A percentile compares a stretch with the other conserved stretches of the same genome.
Conservation (phyloP, 2,329 filamentous ascomycete species). For the Trichoderma lentiforme region DNA sequence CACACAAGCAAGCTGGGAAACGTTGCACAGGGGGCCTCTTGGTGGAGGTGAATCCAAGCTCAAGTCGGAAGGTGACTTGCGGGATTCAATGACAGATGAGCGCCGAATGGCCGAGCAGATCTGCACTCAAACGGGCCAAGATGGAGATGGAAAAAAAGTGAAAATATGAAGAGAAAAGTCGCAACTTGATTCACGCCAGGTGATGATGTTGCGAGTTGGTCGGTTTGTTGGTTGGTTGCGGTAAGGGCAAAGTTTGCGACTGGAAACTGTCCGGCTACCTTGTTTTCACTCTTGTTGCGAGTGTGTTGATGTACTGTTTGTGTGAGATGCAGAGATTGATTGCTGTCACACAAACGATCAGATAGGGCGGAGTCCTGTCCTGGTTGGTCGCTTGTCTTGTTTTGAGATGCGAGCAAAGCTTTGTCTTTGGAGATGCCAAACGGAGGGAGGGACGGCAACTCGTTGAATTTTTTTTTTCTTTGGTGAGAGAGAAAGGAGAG, state of each 20-base stretch:
- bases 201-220: not conserved
- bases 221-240: not conserved
- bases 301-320: not conserved
- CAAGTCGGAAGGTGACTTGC: slow-evolving; percentile 20
- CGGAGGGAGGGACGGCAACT: not conserved
- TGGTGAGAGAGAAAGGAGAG: not conserved
- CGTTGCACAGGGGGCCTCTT: slow-evolving; percentile 12
- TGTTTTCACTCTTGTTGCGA: not conserved
- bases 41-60: slow-evolving; percentile 18
- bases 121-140: not conserved
- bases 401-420: not conserved
- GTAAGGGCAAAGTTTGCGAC: not conserved
- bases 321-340: slow-evolving; percentile 1
- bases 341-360: slow-evolving; percentile 12
- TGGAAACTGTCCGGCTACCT: not conserved
- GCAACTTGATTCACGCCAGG: slow-evolving; percentile 14
- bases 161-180: not conserved
- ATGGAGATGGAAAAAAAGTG: not conserved
- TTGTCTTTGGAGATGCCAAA: not conserved
- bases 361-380: slow-evolving; percentile 2
- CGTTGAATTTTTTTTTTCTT: not conserved
- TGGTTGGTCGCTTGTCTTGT: slow-evolving; percentile 4
- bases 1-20: slow-evolving; percentile 8
- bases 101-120: slow-evolving; percentile 3
- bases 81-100: not conserved